Conservation (phyloP, 306 rosid genomes). For the Dalbergia oliveri region DNA sequence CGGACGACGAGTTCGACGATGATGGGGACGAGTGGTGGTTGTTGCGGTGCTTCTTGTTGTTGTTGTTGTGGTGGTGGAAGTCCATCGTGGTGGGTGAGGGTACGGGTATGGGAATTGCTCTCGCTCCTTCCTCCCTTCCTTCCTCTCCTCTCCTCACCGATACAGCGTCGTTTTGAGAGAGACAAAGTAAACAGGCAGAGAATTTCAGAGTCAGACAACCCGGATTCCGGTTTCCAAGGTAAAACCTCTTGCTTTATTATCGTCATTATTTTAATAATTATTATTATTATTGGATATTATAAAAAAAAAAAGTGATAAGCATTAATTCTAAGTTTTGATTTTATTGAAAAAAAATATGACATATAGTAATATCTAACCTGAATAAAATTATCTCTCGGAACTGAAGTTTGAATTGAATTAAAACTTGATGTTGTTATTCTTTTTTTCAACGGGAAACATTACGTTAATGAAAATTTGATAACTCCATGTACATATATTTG, state of each 20-base stretch:
- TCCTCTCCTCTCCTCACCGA: not conserved
- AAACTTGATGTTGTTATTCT: too few species aligned
- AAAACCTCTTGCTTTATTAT: not conserved
- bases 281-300: too few species aligned
- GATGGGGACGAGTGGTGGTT: conserved; percentile 44
- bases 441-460: too few species aligned
- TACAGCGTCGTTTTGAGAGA: not conserved
- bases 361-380: too few species aligned
- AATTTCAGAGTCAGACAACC: not conserved
- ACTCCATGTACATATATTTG: too few species aligned
- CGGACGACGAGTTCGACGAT: conserved; percentile 43
- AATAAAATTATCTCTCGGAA: too few species aligned
- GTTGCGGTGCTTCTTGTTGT: not conserved
- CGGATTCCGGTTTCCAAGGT: not conserved
- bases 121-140: not conserved
- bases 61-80: conserved; percentile 48
- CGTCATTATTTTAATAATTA: too few species aligned
- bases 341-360: too few species aligned
- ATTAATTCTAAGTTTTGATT: too few species aligned
- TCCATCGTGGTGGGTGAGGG: conserved; percentile 54
- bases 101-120: not conserved
- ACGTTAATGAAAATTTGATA: too few species aligned
- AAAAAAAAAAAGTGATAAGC: too few species aligned
- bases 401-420: too few species aligned
- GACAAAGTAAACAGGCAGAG: not conserved